These are phyloP conservation scores for Heimioporus sp. DNA, from an alignment of 768 basidiomycete genomes.

Conservation along the genomic window DNA sequence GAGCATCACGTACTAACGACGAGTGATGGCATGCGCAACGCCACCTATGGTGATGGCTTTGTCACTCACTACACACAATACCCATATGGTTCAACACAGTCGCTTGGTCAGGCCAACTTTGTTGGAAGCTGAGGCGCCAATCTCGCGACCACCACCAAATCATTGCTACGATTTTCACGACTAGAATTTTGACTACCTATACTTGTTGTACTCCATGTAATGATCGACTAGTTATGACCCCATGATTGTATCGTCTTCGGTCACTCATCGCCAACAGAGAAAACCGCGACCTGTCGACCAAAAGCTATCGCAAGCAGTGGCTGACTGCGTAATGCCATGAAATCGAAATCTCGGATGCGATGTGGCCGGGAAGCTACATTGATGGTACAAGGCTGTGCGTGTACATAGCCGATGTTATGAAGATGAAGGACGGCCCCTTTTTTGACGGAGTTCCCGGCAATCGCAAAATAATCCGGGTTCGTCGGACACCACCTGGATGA, in stretches of 20 bases:
- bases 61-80: conserved; percentile 32
- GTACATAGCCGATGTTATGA: conserved; percentile 62
- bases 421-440: conserved; percentile 70
- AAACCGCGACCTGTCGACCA: conserved; percentile 55
- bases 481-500: conserved; percentile 75
- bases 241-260: conserved; percentile 21
- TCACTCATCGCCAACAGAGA: conserved; percentile 63
- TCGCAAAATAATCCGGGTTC: conserved; percentile 74
- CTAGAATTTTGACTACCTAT: conserved; percentile 2
- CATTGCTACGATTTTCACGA: neutral
- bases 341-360: conserved; percentile 74
- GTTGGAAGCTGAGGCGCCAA: conserved; percentile 13
- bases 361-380: conserved; percentile 59
- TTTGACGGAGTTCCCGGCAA: conserved; percentile 56
- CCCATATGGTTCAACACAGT: conserved; percentile 28
- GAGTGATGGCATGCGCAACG: conserved; percentile 24
- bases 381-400: conserved; percentile 62
- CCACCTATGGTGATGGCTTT: conserved; percentile 35
- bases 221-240: conserved; percentile 15
- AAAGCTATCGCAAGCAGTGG: conserved; percentile 69
- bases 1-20: conserved; percentile 24
- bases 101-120: conserved; percentile 23
- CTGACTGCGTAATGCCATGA: conserved; percentile 57
- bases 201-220: conserved; percentile 7
- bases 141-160: neutral